Evolutionary conservation across 202 grass and related monocot species (phyloP), one percentile per base, ranked within the genome.

Genomic region (Zizania palustris): DNA sequence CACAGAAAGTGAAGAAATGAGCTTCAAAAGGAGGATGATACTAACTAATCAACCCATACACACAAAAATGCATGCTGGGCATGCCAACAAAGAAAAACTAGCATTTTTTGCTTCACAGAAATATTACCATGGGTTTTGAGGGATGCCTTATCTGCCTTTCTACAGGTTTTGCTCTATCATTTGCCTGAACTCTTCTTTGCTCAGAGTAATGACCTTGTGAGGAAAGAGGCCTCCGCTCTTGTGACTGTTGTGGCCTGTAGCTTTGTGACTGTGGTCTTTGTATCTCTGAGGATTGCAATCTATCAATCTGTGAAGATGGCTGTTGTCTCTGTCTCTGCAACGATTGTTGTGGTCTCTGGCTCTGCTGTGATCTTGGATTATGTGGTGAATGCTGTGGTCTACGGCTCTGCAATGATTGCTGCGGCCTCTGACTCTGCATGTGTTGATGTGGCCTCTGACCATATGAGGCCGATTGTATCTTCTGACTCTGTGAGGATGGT

Each of bases 121-220:
- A 20, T 73, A 62, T 66, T 79, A 93, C 89, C 94, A 88, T 84
- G 72, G 79, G 67, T 88, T 82, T 93, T 0, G 71, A 86, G n/a
- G 69, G 74, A 80, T 80, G 54, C 22, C 77, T 65, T 20, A 62
- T 83, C 41, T 80, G 91, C 69, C 87, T 90, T 61, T 85, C 72
- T 65, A n/a, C 67, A 57, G 73, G 64, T 82, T 78, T 96, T 76
- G 44, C 57, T 69, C 81, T 84, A 85, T 92, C 87, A 45, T 73
- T 72, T 74, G 57, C 42, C 15, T 79, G 74, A 78, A 75, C 45
- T 75, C 60, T 99, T 81, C 67, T 90, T 69, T 92, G 89, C 51
- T 92, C 87, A 1, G 49, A 45, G 62, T 91, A 80, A 79, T 86
- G 78, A 62, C 78, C 55, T 36, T 99, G 85, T 1, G 64, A 50